These are phyloP conservation scores for Nepenthes alata DNA, from an alignment of 179 eudicot genomes.

Conservation along the genomic window DNA sequence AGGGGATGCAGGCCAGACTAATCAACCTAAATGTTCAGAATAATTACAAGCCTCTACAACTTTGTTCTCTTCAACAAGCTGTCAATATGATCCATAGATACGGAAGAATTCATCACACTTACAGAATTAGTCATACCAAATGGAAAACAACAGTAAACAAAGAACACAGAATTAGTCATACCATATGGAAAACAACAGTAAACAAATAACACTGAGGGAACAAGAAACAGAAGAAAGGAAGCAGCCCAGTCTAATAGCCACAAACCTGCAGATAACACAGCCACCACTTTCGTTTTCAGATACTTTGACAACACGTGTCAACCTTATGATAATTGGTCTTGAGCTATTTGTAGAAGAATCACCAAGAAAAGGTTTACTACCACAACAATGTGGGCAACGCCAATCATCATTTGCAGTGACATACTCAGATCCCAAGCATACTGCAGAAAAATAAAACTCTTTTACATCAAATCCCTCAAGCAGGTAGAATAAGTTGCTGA, in stretches of 20 bases:
- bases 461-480: background rate
- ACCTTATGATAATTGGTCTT: constrained; percentile 43
- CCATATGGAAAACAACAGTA: too few relatives aligned
- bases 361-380: constrained; percentile 30
- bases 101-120: constrained; percentile 1
- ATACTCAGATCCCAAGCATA: constrained; percentile 51
- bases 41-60: too few relatives aligned
- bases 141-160: too few relatives aligned
- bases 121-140: too few relatives aligned
- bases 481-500: background rate
- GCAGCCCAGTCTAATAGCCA: background rate
- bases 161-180: too few relatives aligned
- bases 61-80: too few relatives aligned
- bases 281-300: constrained; percentile 70
- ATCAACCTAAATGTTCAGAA: too few relatives aligned
- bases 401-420: constrained; percentile 47
- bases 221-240: too few relatives aligned
- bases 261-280: constrained; percentile 87
- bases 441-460: constrained; percentile 29
- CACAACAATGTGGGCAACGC: constrained; percentile 57
- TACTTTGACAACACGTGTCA: constrained; percentile 61
- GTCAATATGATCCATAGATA: background rate
- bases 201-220: too few relatives aligned
- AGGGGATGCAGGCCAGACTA: too few relatives aligned
- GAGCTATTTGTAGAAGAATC: constrained; percentile 25